Conservation (phyloP, 2,329 filamentous ascomycete genomes). For the Fusarium fracticaudum region DNA sequence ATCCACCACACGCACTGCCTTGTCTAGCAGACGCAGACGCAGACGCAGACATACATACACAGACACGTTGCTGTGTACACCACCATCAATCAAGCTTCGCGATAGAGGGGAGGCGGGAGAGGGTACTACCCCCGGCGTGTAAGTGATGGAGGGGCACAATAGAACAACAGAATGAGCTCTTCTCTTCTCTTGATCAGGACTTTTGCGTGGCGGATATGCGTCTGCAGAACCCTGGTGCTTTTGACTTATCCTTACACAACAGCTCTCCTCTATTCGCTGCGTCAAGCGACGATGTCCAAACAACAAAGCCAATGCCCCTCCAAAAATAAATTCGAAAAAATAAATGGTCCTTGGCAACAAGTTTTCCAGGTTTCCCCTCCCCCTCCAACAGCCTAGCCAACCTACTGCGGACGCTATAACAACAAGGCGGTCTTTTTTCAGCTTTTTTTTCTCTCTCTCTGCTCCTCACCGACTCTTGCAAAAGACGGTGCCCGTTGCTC, state of each 20-base stretch:
- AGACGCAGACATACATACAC: background rate
- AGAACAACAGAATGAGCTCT: slow-evolving; percentile 27
- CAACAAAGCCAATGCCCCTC: slow-evolving; percentile 22
- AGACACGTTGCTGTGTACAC: slow-evolving; percentile 38
- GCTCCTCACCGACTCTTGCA: slow-evolving; percentile 41
- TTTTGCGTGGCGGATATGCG: slow-evolving; percentile 20
- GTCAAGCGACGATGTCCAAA: slow-evolving; percentile 32
- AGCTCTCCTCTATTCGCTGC: slow-evolving; percentile 31
- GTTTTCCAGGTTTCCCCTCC: slow-evolving; percentile 36
- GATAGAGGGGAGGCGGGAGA: slow-evolving; percentile 12
- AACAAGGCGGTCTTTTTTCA: slow-evolving; percentile 18
- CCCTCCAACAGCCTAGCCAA: slow-evolving; percentile 22
- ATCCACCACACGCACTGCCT: slow-evolving; percentile 35
- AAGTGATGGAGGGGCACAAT: slow-evolving; percentile 17
- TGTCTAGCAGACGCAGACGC: slow-evolving; percentile 17
- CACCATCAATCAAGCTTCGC: slow-evolving; percentile 28
- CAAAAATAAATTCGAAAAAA: slow-evolving; percentile 39
- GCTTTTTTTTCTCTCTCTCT: slow-evolving; percentile 5
- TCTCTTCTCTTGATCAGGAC: slow-evolving; percentile 16
- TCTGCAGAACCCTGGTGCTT: slow-evolving; percentile 24
- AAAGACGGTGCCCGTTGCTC: slow-evolving; percentile 35
- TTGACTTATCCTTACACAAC: slow-evolving; percentile 34
- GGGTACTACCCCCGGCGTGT: slow-evolving; percentile 33
- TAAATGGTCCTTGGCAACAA: slow-evolving; percentile 31
- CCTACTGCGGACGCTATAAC: slow-evolving; percentile 31